phyloP scores from a whole-genome alignment of 2,329 filamentous ascomycete species.

The Fusarium sp. region DNA sequence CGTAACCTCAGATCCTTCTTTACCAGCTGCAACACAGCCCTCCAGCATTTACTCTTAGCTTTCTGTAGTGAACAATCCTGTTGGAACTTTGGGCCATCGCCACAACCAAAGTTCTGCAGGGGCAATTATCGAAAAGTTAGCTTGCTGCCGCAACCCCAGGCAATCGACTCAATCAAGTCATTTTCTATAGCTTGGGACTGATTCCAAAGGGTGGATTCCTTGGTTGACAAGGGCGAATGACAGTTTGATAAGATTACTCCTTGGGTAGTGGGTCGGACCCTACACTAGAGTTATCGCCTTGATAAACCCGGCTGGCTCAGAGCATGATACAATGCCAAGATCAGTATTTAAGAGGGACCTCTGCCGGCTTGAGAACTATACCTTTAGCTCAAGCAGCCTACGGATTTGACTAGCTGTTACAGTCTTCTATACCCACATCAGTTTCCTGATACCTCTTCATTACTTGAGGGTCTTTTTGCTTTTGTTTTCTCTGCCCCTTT shows the following conservation, averaged over 20 bases:
- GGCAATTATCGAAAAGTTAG: neutral
- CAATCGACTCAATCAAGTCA: neutral
- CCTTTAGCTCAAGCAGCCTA: neutral
- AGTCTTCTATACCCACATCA: neutral
- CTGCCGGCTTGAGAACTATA: neutral
- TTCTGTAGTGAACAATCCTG: neutral
- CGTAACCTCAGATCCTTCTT: neutral
- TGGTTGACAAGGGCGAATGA: neutral
- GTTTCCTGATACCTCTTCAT: neutral
- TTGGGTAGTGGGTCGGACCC: neutral
- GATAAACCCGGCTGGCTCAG: neutral
- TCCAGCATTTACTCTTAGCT: neutral
- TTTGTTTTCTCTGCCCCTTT: neutral
- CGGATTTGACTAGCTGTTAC: neutral
- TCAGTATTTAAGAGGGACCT: neutral
- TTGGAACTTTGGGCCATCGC: neutral
- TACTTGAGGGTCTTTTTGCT: neutral
- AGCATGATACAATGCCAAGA: neutral
- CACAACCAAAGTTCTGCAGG: neutral
- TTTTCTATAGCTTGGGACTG: neutral
- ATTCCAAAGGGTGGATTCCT: neutral
- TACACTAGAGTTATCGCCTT: neutral
- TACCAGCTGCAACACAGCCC: neutral
- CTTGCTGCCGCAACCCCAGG: neutral
- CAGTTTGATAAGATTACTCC: neutral